Evolutionary conservation across 2,329 filamentous ascomycete genomes (phyloP).

Genomic region (Coniochaeta sp.): DNA sequence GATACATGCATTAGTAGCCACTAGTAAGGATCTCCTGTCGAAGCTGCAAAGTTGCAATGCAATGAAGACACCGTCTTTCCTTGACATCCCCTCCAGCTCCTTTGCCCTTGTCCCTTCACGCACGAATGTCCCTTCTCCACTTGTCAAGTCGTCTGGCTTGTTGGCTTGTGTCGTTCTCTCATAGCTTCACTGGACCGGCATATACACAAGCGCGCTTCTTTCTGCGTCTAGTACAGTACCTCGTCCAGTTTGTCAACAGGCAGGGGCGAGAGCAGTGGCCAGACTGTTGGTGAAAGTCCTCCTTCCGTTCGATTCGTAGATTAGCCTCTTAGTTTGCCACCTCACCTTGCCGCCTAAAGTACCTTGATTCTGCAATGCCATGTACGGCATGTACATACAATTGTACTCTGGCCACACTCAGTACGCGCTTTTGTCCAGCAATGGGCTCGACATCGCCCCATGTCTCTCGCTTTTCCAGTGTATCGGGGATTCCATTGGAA

Average conservation of each 20-base stretch:
- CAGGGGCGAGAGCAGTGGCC: constrained; percentile 7
- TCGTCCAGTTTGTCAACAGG: not conserved
- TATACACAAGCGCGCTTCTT: not conserved
- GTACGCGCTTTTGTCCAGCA: not conserved
- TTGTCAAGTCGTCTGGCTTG: not conserved
- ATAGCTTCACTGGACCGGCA: not conserved
- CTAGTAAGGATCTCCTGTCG: constrained; percentile 19
- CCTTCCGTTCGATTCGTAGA: constrained; percentile 24
- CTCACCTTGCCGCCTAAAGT: constrained; percentile 25
- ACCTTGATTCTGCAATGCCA: not conserved
- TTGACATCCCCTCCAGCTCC: constrained; percentile 3
- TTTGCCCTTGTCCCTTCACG: not conserved
- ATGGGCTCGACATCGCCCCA: not conserved
- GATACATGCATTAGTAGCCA: constrained; percentile 31
- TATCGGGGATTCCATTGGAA: not conserved
- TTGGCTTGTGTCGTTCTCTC: not conserved
- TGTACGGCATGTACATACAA: not conserved
- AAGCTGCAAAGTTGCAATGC: constrained; percentile 2
- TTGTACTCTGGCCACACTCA: not conserved
- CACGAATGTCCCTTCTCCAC: not conserved
- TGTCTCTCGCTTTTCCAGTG: not conserved
- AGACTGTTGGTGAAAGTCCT: constrained; percentile 1
- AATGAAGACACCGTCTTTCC: constrained; percentile 2
- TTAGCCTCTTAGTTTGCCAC: constrained; percentile 36
- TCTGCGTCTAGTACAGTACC: not conserved